Percentiles rank a stretch among this genome's conserved stretches.
These are phyloP conservation scores for Castanea sativa DNA, from an alignment of 306 rosid genomes.

Conservation along the genomic window DNA sequence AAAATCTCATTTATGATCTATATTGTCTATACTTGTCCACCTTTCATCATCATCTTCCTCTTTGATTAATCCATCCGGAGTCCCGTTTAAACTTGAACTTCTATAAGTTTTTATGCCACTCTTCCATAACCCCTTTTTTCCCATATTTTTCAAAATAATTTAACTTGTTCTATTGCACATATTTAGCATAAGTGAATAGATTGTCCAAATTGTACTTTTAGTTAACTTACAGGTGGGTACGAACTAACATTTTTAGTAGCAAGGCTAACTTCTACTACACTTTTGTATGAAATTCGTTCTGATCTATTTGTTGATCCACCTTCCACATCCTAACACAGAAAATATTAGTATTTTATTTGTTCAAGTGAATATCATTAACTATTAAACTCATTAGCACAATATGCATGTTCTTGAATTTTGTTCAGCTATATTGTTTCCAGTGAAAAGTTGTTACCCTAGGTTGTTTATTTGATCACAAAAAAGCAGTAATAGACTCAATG, in stretches of 20 bases:
- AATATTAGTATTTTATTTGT: background rate
- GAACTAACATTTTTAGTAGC: background rate
- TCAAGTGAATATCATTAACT: background rate
- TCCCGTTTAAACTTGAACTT: background rate
- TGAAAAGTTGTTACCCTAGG: background rate
- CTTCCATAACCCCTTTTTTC: background rate
- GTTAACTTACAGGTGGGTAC: background rate
- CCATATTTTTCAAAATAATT: background rate
- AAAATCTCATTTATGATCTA: too few relatives aligned
- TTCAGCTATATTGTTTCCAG: background rate
- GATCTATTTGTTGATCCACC: constrained; percentile 5
- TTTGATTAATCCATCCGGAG: background rate
- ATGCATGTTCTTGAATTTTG: background rate
- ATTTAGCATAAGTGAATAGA: background rate
- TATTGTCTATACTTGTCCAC: too few relatives aligned
- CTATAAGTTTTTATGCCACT: background rate
- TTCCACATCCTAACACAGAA: background rate
- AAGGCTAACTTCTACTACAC: background rate
- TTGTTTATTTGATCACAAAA: too few relatives aligned
- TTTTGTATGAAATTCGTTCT: background rate
- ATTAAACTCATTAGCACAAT: background rate
- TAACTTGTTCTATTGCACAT: background rate
- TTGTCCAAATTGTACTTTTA: background rate
- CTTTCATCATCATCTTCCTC: background rate
- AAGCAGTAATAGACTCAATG: background rate